Base-by-base conservation (phyloP, 2,329 filamentous ascomycete species). In the Fusarium albosuccineum region DNA sequence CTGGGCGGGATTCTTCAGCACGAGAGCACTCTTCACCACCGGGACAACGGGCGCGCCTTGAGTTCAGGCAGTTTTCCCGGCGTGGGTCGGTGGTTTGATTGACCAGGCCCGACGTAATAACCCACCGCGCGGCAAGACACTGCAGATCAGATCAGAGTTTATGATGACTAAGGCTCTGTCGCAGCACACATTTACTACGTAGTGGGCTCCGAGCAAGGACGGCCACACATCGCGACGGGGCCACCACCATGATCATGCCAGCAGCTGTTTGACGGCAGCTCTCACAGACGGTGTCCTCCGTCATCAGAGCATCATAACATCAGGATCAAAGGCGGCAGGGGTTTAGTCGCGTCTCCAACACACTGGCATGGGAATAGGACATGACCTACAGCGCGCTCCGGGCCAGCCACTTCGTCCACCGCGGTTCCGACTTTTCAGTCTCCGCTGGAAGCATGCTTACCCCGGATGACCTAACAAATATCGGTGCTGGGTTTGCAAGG, bases 391-490 rank as follows among this genome's bases (percentile, higher is more conserved):
- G 40, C 48, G 51, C 64, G 54, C 22, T 61, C 64, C 46, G 46
- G 51, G 40, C 36, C 33, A 41, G 27, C 22, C 46, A 44, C 22
- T n/a, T 14, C 14, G 16, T 39, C 36, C 14, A 49, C 30, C 48
- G 66, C 65, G 65, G 61, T 16, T 68, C 55, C 65, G 42, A 57
- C 26, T 11, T 8, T 41, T 16, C 17, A 33, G 30, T 33, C 30
- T 33, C 11, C 9, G 30, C 30, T 34, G 29, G 49, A 51, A 54
- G 61, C 22, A 39, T 41, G 34, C 13, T 46, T 66, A 66, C 64
- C 64, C 57, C 57, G 54, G 64, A 66, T 49, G 33, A 22, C 41
- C 53, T 62, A 66, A 66, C 49, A 14, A 62, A 62, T 53, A 27
- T 42, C 22, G 7, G 9, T 27, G 14, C 33, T 36, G 9, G 33